Evolutionary conservation across 306 rosid species (phyloP).

Genomic region (Astragalus membranaceus): DNA sequence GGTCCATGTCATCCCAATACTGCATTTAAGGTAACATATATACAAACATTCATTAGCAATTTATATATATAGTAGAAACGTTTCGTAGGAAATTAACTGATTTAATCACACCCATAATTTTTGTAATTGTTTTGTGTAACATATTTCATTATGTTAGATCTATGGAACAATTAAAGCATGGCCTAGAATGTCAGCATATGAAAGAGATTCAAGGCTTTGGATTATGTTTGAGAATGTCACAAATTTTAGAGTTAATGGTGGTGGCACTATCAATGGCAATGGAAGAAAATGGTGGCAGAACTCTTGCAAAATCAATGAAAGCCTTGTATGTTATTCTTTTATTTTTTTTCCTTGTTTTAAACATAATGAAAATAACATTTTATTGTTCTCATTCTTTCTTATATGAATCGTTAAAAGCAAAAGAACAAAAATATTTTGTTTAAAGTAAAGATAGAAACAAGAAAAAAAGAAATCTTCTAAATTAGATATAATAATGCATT

Average conservation of each 20-base stretch:
- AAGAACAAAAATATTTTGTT: too few species aligned
- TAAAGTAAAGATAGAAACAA: background rate
- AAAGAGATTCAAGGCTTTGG: conserved; percentile 36
- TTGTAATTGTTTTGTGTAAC: background rate
- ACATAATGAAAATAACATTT: background rate
- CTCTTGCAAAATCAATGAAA: conserved; percentile 66
- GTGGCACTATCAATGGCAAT: conserved; percentile 69
- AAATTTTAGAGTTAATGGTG: conserved; percentile 51
- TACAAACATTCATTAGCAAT: background rate
- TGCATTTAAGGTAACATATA: conserved; percentile 41
- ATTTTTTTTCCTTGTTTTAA: background rate
- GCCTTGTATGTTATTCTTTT: conserved; percentile 34
- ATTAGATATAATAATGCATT: background rate
- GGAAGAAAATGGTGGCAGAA: conserved; percentile 79
- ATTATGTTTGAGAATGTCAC: conserved; percentile 36
- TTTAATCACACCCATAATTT: background rate
- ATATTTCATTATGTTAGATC: conserved; percentile 31
- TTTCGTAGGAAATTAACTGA: background rate
- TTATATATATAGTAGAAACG: background rate
- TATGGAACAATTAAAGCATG: conserved; percentile 71
- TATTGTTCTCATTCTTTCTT: background rate
- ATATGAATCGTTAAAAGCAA: too few species aligned
- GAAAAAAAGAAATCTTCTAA: background rate
- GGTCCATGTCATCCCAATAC: conserved; percentile 61
- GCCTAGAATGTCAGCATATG: conserved; percentile 38